Evolutionary conservation across 495 filamentous ascomycete genomes (phyloP), one percentile per base, ranked within the genome.

Genomic region (Geoglossum glabrum): DNA sequence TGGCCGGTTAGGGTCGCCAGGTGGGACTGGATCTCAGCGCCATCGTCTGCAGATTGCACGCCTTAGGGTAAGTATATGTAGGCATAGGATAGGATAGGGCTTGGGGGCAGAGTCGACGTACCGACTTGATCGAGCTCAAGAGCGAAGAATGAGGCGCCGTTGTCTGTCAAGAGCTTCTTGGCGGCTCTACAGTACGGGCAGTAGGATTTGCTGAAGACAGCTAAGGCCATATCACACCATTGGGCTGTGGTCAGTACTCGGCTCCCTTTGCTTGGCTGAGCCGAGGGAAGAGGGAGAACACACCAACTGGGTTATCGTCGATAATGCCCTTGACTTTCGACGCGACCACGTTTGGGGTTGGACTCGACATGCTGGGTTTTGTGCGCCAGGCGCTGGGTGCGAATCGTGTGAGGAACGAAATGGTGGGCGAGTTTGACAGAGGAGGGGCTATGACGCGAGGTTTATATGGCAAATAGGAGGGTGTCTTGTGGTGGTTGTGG

Each of bases 191-290:
- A 97, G 79, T 94, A 90, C n/a, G 90, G 90, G 78, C 92, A 99
- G 72, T 85, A 95, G 15, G 83, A 86, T 73, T 99, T 99, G 68
- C 80, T 86, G 79, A 98, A 98, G 62, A 98, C 85, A 60, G 90
- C 86, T 90, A 33, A 13, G 30, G 11, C 3, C 27, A 13, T 51
- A 21, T 27, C 8, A 55, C 34, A 46, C 38, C 15, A 57, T 57
- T 4, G 6, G 17, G n/a, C n/a, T n/a, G n/a, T n/a, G n/a, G n/a
- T n/a, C n/a, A n/a, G n/a, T n/a, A n/a, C n/a, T n/a, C n/a, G n/a
- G n/a, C n/a, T n/a, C n/a, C 17, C 17, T 25, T n/a, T 17, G 5
- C 17, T 47, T n/a, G 43, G 5, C 23, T n/a, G 2, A 28, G 23
- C 17, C 4, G 10, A 17, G 25, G 27, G 10, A 1, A 25, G 33